Evolutionary conservation across 1,284 basidiomycete species (phyloP), one percentile per base, ranked within the genome.

Genomic region (Ceratobasidium papillatum): DNA sequence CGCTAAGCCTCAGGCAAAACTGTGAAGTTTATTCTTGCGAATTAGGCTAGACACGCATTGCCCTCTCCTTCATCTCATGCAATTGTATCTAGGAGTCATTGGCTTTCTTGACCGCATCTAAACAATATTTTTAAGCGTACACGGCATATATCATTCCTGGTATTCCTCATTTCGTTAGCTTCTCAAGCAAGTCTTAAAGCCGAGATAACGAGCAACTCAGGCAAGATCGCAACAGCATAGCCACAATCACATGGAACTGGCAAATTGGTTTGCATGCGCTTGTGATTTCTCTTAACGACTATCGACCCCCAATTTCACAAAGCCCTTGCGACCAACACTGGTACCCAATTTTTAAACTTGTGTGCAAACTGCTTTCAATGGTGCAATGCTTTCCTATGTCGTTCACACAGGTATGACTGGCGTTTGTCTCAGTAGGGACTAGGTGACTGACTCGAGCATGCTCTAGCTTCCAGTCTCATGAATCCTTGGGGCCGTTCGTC

Each of bases 1-100:
- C 17, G 76, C 77, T 22, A 77, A 78, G 71, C 68, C 71, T 32
- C 77, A 78, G 69, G 78, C 78, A 9, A 78, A 78, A 72, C 77
- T 79, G 17, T 79, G 81, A 76, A 76, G 30, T 34, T 4, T 30
- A 11, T n/a, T 34, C 22, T 27, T n/a, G 38, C n/a, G 30, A 12
- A 32, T 25, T 56, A 27, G 61, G 9, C 27, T 41, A 47, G 45
- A 47, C 51, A 9, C 27, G 19, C 11, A 27, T 22, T 25, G 25
- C 9, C 25, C 51, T 34, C 54, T 2, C 22, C 30, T 25, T 34
- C 54, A 56, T 56, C 34, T 19, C 32, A 32, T 34, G 30, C 34
- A 32, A 56, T 30, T 34, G 3, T 12, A 14, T 34, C 25, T 52
- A 30, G 22, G 27, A 56, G 14, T 34, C 30, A 27, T 34, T 34